Percentiles rank a stretch among this genome's conserved stretches.
phyloP scores from a whole-genome alignment of 177 flowering plant species.

The Telopea speciosissima region DNA sequence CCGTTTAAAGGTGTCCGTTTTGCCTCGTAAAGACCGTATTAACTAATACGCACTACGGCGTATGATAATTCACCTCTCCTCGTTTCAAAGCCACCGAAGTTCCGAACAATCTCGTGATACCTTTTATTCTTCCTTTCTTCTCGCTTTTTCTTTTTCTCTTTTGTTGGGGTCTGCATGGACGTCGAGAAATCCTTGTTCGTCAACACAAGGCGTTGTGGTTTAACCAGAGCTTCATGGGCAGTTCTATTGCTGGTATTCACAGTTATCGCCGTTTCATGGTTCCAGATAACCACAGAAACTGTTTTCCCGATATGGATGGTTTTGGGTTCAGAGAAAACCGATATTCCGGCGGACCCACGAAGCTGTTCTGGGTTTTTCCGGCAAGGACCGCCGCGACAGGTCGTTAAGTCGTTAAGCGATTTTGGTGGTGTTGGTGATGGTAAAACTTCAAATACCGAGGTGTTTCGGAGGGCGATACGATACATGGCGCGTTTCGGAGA shows the following conservation, averaged over 20 bases:
- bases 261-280: conserved; percentile 28
- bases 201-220: conserved; percentile 7
- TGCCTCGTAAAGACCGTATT: no score
- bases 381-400: conserved; percentile 24
- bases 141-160: no score
- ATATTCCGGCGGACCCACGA: conserved; percentile 2
- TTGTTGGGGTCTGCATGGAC: no score
- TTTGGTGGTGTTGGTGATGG: conserved; percentile 98
- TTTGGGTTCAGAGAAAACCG: conserved; percentile 3
- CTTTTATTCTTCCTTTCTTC: no score
- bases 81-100: no score
- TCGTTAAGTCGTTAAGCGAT: conserved; percentile 52
- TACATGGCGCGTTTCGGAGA: conserved; percentile 38
- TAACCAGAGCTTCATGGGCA: conserved; percentile 36
- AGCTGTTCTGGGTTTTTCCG: conserved; percentile 48
- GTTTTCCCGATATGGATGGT: conserved; percentile 19
- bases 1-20: no score
- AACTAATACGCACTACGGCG: no score
- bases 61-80: no score
- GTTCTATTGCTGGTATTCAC: conserved; percentile 29
- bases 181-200: conserved; percentile 18
- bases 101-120: no score
- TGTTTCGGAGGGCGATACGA: conserved; percentile 60
- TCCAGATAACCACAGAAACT: conserved; percentile 30
- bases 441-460: conserved; percentile 62